phyloP scores from a whole-genome alignment of 1,139 yeast species.

The Pichia sp. region DNA sequence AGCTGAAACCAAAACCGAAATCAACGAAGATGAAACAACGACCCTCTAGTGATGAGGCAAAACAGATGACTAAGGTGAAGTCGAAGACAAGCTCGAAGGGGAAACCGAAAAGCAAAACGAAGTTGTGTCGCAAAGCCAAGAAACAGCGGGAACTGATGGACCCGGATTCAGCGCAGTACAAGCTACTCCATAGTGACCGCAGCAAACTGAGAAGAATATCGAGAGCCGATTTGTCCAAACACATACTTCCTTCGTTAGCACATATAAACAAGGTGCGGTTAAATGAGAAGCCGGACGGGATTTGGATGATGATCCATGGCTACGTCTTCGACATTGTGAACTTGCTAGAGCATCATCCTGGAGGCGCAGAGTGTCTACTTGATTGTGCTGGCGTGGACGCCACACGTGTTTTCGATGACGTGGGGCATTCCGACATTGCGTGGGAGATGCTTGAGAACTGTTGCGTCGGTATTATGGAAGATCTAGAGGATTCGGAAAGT shows the following conservation, averaged over 20 bases:
- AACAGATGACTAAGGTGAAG: neutral
- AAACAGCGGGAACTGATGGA: constrained; percentile 2
- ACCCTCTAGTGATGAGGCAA: neutral
- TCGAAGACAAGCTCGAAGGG: neutral
- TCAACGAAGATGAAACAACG: neutral
- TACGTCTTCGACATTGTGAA: constrained; percentile 56
- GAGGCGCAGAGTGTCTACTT: constrained; percentile 62
- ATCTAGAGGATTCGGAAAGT: constrained; percentile 1
- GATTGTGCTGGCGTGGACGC: constrained; percentile 77
- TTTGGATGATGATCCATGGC: constrained; percentile 66
- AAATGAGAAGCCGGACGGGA: constrained; percentile 34
- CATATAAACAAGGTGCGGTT: constrained; percentile 24
- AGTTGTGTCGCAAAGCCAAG: neutral
- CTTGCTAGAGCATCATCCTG: constrained; percentile 55
- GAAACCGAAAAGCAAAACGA: neutral
- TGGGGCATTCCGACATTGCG: constrained; percentile 33
- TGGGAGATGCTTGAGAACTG: constrained; percentile 31
- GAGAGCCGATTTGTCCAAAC: constrained; percentile 13
- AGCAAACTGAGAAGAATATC: constrained; percentile 7
- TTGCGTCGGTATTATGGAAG: constrained; percentile 26
- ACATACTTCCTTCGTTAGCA: constrained; percentile 13
- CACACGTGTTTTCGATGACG: constrained; percentile 38
- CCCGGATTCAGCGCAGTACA: constrained; percentile 10
- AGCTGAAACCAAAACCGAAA: neutral
- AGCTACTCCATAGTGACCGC: constrained; percentile 6